phyloP scores from a whole-genome alignment of 495 filamentous ascomycete genomes.

The Articulospora tetracladia region DNA sequence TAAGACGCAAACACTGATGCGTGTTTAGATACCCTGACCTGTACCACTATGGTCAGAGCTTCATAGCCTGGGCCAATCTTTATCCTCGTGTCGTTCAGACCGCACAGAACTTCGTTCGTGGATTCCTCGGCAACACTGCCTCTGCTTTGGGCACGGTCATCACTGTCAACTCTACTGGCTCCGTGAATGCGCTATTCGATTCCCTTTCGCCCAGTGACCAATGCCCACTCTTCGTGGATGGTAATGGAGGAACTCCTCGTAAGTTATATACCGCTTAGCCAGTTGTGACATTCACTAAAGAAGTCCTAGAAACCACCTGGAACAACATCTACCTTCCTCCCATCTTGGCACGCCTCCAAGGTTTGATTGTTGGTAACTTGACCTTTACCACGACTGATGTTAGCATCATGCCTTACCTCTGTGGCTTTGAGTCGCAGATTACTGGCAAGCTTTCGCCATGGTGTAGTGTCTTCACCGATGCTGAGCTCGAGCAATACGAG shows the following conservation, averaged over 20 bases:
- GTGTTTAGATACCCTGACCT: conserved; percentile 45
- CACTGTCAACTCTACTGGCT: conserved; percentile 42
- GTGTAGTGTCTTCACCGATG: conserved; percentile 48
- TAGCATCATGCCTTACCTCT: conserved; percentile 53
- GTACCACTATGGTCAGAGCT: conserved; percentile 49
- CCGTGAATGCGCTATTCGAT: conserved; percentile 43
- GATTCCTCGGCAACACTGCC: conserved; percentile 47
- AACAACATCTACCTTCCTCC: conserved; percentile 47
- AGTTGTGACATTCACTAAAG: neutral
- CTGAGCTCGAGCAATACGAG: conserved; percentile 51
- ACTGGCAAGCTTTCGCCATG: conserved; percentile 48
- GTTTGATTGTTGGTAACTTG: conserved; percentile 42
- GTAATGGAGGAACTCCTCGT: conserved; percentile 36
- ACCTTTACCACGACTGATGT: conserved; percentile 46
- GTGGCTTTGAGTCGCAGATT: conserved; percentile 58
- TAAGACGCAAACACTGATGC: neutral
- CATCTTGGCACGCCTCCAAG: conserved; percentile 44
- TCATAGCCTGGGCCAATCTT: conserved; percentile 55
- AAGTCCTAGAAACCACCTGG: conserved; percentile 23
- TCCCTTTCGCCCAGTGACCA: conserved; percentile 52
- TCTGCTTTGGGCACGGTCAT: conserved; percentile 43
- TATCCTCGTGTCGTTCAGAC: conserved; percentile 51
- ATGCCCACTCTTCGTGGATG: conserved; percentile 46
- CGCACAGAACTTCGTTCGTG: conserved; percentile 48
- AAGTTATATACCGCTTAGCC: neutral